Evolutionary conservation across 2,329 filamentous ascomycete species (phyloP), one percentile per base, ranked within the genome.

Genomic region (Epichloe aotearoae): DNA sequence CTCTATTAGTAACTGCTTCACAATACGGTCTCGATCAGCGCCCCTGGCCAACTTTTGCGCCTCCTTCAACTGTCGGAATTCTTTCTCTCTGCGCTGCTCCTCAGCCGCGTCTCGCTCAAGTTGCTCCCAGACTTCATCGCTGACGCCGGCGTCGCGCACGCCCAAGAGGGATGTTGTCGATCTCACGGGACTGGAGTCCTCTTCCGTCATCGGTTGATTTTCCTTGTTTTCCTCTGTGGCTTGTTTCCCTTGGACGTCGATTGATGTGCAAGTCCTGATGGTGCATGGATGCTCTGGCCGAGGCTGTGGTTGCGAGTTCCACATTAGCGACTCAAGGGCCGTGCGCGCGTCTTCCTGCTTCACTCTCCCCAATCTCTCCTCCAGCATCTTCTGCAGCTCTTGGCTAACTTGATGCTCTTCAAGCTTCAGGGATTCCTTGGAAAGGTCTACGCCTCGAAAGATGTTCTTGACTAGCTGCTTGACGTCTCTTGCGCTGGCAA

Each of bases 401-500:
- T 10, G 26, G 26, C 26, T 30, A 10, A 30, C 26, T 10, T 30
- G 26, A 30, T 30, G 26, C 26, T 30, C 26, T 30, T 30, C 8
- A 10, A 30, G 26, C 26, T 30, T 30, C 26, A 30, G 8, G 1
- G 26, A 10, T 10, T 10, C 26, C 26, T 30, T 30, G 26, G 26
- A 30, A 3, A 30, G 26, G 17, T 38, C 36, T 42, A 17, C 26
- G 5, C 17, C 58, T 15, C 63, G 61, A 54, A 80, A 79, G 1
- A 83, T 73, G 1, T 48, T 57, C 51, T 74, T 78, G 0, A 67
- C 70, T 0, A 86, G 42, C 0, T 73, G 74, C 12, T 76, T 65
- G 1, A 86, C 72, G 45, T 86, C 83, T 4, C 82, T 71, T 0
- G 75, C 82, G 54, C 78, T 86, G 0, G 75, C 83, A 79, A 82